Conservation (phyloP, 2,329 filamentous ascomycete species). For the Sordariomycetes sp. region DNA sequence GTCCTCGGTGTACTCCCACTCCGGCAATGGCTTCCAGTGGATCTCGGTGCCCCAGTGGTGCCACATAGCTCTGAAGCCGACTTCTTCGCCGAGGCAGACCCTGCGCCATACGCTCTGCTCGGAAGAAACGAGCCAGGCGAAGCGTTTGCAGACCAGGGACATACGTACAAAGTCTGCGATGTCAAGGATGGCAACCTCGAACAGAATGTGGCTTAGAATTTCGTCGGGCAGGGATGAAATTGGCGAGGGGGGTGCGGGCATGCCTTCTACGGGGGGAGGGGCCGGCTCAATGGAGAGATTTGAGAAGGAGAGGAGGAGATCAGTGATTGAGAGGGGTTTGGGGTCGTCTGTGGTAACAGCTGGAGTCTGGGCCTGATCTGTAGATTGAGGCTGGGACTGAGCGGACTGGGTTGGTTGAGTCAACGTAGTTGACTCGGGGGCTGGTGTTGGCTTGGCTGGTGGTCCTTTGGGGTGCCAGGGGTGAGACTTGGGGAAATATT, state of each 20-base stretch:
- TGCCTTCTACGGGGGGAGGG: conserved; percentile 61
- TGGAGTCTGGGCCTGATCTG: background rate
- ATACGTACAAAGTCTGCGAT: conserved; percentile 68
- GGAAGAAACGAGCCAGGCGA: conserved; percentile 76
- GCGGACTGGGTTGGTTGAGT: conserved; percentile 26
- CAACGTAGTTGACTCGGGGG: conserved; percentile 3
- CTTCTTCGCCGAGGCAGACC: conserved; percentile 58
- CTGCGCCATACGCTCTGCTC: conserved; percentile 84
- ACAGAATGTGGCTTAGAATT: conserved; percentile 71
- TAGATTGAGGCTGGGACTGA: conserved; percentile 26
- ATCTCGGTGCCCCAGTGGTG: conserved; percentile 63
- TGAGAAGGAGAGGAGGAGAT: conserved; percentile 72
- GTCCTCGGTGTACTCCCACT: conserved; percentile 18
- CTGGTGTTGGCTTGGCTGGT: no score
- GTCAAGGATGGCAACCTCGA: conserved; percentile 62
- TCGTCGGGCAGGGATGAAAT: conserved; percentile 74
- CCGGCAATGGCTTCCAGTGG: conserved; percentile 42
- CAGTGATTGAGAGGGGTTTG: conserved; percentile 25
- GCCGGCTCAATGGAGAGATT: conserved; percentile 57
- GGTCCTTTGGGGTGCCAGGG: no score
- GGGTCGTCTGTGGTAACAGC: background rate
- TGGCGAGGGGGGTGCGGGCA: conserved; percentile 67
- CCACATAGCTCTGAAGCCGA: conserved; percentile 77
- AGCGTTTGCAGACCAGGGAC: conserved; percentile 73
- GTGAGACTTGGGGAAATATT: conserved; percentile 68